Evolutionary conservation across 305 asterid genomes (phyloP).

Genomic region (Ruellia speciosa): DNA sequence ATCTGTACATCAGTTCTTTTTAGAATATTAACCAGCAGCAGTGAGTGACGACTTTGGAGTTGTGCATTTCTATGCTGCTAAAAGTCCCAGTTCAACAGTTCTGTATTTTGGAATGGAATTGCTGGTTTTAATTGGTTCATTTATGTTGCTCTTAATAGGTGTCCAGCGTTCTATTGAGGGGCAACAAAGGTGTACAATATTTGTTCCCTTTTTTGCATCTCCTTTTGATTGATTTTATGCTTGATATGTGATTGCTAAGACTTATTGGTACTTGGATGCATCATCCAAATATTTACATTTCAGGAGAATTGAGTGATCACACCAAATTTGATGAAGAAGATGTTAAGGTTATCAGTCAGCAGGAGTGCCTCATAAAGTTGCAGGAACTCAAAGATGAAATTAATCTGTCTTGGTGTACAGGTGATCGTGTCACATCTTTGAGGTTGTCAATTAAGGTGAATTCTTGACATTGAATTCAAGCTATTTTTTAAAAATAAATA

Average conservation of each 20-base stretch:
- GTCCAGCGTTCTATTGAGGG: conserved; percentile 43
- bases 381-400: conserved; percentile 64
- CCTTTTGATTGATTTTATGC: conserved; percentile 21
- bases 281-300: conserved; percentile 38
- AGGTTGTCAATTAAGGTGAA: conserved; percentile 73
- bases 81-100: conserved; percentile 6
- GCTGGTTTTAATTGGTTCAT: conserved; percentile 17
- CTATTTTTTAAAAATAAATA: not conserved
- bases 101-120: conserved; percentile 13
- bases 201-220: conserved; percentile 12
- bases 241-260: conserved; percentile 20
- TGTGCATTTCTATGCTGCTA: conserved; percentile 7
- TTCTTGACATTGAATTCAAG: conserved; percentile 1
- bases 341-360: conserved; percentile 46
- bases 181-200: conserved; percentile 47
- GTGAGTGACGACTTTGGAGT: conserved; percentile 11
- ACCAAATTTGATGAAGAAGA: conserved; percentile 50
- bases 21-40: conserved; percentile 1
- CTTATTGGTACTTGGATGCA: conserved; percentile 43
- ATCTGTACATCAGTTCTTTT: not conserved
- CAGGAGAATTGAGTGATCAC: conserved; percentile 54
- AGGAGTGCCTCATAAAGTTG: conserved; percentile 56
- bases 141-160: conserved; percentile 33
- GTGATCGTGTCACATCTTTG: conserved; percentile 68
- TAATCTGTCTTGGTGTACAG: conserved; percentile 58